Evolutionary conservation across 1,284 basidiomycete species (phyloP), one percentile per base, ranked within the genome.

Genomic region (Fomes fomentarius): DNA sequence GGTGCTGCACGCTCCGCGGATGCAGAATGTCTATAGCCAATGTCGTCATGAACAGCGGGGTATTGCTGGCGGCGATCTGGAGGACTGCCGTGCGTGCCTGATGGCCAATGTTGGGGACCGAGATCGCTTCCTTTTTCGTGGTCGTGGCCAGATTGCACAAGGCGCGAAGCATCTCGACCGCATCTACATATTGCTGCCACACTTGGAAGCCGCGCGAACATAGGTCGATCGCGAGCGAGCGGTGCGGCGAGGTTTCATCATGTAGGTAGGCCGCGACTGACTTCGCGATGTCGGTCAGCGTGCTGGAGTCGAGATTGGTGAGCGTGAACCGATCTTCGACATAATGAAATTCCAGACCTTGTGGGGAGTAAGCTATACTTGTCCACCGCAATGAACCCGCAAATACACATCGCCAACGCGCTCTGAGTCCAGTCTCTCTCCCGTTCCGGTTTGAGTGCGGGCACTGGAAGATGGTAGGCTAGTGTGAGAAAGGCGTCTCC

Each of bases 181-280:
- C 87, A 63, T 99, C 96, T 51, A 96, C 82, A 65, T 96, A 96
- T 61, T 95, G 87, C 69, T 96, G 95, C 93, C 95, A 98, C 39
- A 94, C 87, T 38, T 89, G 82, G 69, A 98, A 98, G 0, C 95
- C 95, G 42, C 88, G 85, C 3, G 90, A 88, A 65, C 91, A 95
- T 10, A 98, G 78, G 66, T 98, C 95, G 59, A 98, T 88, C 0
- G 93, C 94, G 2, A 97, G 77, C 0, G 82, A 77, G 19, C 90
- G 80, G 68, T 91, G 80, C 1, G 75, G 75, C 1, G 83, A 84
- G 10, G 79, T 71, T 40, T 89, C 85, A 58, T 93, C 85, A 50
- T 93, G 81, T 12, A 98, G 76, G 64, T 89, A 94, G 3, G 86
- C 63, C 0, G 82, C 77, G 49, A 98, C 84, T 0, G 94, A 96